Evolutionary conservation across 192 early-diverging fungal species (phyloP).

Genomic region (Gonapodya sp.): DNA sequence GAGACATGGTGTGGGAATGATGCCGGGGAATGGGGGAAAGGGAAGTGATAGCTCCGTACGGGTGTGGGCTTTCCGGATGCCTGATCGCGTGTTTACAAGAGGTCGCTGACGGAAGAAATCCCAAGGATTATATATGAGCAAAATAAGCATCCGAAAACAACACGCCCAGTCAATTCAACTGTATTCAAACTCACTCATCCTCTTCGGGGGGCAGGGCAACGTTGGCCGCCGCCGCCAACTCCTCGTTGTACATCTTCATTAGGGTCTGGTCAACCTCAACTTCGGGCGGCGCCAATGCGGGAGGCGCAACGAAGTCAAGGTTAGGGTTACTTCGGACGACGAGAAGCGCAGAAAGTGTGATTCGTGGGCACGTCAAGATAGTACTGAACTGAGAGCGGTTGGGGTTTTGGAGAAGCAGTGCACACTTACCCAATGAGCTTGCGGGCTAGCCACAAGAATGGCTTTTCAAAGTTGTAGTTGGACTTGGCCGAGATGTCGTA

Average conservation of each 20-base stretch:
- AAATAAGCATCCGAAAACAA: not conserved
- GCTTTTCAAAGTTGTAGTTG: slow-evolving; percentile 99
- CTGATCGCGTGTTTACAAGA: not conserved
- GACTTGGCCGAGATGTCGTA: slow-evolving; percentile 99
- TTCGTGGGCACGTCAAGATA: slow-evolving; percentile 13
- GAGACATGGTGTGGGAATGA: too few relatives aligned
- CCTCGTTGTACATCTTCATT: slow-evolving; percentile 68
- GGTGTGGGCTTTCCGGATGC: too few relatives aligned
- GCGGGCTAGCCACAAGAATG: slow-evolving; percentile 98
- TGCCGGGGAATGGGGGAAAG: too few relatives aligned
- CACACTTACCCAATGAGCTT: slow-evolving; percentile 71
- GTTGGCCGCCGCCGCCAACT: slow-evolving; percentile 66
- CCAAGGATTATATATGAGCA: not conserved
- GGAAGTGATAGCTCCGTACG: too few relatives aligned
- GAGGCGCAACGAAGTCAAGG: slow-evolving; percentile 95
- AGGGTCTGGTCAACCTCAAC: slow-evolving; percentile 69
- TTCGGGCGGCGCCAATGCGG: slow-evolving; percentile 93
- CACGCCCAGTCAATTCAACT: not conserved
- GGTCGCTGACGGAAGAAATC: not conserved
- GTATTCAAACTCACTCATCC: slow-evolving; percentile 34
- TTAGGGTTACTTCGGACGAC: slow-evolving; percentile 58
- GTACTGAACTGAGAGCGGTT: not conserved
- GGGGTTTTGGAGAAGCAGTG: not conserved
- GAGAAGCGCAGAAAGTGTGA: slow-evolving; percentile 17
- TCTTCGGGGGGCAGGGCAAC: slow-evolving; percentile 80